These are phyloP conservation scores for Closterium sp. DNA, from an alignment of 139 green algal species.

Conservation along the genomic window DNA sequence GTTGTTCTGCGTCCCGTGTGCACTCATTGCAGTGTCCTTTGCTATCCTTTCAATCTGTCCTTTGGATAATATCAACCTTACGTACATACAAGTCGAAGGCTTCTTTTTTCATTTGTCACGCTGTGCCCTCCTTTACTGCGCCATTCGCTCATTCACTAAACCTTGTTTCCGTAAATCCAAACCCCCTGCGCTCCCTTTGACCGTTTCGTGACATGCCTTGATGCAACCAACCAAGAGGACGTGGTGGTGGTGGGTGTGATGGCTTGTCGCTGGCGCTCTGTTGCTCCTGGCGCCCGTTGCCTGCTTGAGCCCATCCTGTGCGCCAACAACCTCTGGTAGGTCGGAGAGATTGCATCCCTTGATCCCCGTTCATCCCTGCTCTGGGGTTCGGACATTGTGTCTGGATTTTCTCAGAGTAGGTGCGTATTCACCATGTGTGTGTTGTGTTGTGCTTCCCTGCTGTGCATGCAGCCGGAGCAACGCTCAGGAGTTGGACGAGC, in stretches of 20 bases:
- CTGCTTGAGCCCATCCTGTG: constrained; percentile 67
- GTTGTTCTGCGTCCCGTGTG: neutral
- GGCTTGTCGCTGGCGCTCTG: constrained; percentile 60
- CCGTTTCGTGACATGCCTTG: constrained; percentile 11
- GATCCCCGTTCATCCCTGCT: no score
- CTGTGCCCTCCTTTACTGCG: constrained; percentile 10
- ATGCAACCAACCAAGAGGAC: constrained; percentile 53
- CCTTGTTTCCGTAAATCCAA: no score
- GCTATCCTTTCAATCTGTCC: neutral
- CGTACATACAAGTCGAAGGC: no score
- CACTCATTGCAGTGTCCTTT: neutral
- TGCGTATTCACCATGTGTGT: neutral
- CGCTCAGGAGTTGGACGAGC: constrained; percentile 18
- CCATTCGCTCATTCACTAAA: no score
- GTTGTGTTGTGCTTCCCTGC: neutral
- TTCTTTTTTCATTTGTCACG: neutral
- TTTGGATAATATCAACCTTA: no score
- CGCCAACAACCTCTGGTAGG: constrained; percentile 52
- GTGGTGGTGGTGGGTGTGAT: constrained; percentile 81
- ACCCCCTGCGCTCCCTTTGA: no score
- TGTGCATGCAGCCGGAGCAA: constrained; percentile 11
- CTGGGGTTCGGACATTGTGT: no score
- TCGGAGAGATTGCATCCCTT: neutral
- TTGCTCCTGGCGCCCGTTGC: constrained; percentile 62
- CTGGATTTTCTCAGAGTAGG: no score